These are phyloP conservation scores for Tripidium arundinaceum DNA, from an alignment of 202 grass and related monocot genomes.

Conservation along the genomic window DNA sequence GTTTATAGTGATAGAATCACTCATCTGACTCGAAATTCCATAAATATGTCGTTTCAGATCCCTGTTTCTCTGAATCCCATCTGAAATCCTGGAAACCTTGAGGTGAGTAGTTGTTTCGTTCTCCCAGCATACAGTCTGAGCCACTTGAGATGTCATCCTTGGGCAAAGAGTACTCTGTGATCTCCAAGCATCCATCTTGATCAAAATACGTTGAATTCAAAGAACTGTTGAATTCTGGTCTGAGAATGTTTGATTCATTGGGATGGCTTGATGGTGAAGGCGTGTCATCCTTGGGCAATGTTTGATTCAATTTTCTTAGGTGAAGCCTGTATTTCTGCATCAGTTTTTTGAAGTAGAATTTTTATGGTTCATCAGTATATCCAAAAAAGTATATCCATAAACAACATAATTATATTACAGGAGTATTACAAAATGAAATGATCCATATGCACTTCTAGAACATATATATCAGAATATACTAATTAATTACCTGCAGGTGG, in stretches of 20 bases:
- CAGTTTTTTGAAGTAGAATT: too few relatives aligned
- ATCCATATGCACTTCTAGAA: neutral
- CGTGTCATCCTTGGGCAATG: neutral
- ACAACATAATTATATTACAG: neutral
- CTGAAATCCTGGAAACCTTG: slow-evolving; percentile 12
- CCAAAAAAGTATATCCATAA: too few relatives aligned
- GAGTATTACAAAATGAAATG: neutral
- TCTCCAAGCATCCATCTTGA: slow-evolving; percentile 35
- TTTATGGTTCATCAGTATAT: too few relatives aligned
- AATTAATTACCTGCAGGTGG: slow-evolving; percentile 37
- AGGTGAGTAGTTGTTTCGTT: slow-evolving; percentile 13
- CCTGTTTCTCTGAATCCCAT: slow-evolving; percentile 30
- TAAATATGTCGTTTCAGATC: slow-evolving; percentile 17
- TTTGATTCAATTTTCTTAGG: neutral
- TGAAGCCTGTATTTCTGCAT: slow-evolving; percentile 38
- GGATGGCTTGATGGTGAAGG: neutral
- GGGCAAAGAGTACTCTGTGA: slow-evolving; percentile 26
- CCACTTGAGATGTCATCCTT: slow-evolving; percentile 32
- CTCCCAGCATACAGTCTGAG: slow-evolving; percentile 22
- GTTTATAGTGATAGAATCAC: neutral
- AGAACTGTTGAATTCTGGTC: neutral
- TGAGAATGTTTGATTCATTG: neutral
- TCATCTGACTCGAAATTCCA: slow-evolving; percentile 30
- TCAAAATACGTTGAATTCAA: neutral
- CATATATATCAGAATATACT: neutral